phyloP scores from a whole-genome alignment of 2,329 filamentous ascomycete genomes.

The Zymoseptoria passerinii region DNA sequence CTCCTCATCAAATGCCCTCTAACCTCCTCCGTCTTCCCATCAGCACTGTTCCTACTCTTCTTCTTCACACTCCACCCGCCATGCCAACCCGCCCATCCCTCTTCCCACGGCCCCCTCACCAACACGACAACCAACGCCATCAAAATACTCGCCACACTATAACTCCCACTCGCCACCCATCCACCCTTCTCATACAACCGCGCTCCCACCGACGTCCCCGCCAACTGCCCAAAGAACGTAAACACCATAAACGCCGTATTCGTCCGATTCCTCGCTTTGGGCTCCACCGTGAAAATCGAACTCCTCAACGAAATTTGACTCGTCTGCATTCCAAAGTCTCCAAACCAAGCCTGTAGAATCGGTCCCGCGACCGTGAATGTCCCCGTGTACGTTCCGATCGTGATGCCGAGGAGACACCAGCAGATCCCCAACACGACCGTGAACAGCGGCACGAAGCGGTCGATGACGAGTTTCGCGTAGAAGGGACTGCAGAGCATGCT shows the following conservation, averaged over 20 bases:
- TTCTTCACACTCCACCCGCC: slow-evolving; percentile 48
- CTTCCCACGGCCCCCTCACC: slow-evolving; percentile 48
- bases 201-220: slow-evolving; percentile 50
- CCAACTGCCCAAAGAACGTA: slow-evolving; percentile 66
- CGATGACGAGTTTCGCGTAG: slow-evolving; percentile 62
- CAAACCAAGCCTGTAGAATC: slow-evolving; percentile 60
- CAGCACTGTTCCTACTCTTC: slow-evolving; percentile 31
- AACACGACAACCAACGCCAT: slow-evolving; percentile 38
- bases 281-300: slow-evolving; percentile 62
- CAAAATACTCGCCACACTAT: slow-evolving; percentile 48
- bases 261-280: slow-evolving; percentile 62
- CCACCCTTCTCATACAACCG: slow-evolving; percentile 48
- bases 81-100: slow-evolving; percentile 52
- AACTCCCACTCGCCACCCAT: slow-evolving; percentile 50
- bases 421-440: slow-evolving; percentile 55
- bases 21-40: slow-evolving; percentile 30
- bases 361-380: slow-evolving; percentile 60
- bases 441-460: slow-evolving; percentile 60
- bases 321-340: slow-evolving; percentile 66
- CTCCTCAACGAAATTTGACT: slow-evolving; percentile 65
- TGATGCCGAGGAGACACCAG: slow-evolving; percentile 53
- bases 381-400: slow-evolving; percentile 62
- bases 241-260: slow-evolving; percentile 78
- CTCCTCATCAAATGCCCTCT: slow-evolving; percentile 9
- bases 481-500: slow-evolving; percentile 60